Evolutionary conservation across 441 rosid species (phyloP).

Genomic region (Kokia cookei): DNA sequence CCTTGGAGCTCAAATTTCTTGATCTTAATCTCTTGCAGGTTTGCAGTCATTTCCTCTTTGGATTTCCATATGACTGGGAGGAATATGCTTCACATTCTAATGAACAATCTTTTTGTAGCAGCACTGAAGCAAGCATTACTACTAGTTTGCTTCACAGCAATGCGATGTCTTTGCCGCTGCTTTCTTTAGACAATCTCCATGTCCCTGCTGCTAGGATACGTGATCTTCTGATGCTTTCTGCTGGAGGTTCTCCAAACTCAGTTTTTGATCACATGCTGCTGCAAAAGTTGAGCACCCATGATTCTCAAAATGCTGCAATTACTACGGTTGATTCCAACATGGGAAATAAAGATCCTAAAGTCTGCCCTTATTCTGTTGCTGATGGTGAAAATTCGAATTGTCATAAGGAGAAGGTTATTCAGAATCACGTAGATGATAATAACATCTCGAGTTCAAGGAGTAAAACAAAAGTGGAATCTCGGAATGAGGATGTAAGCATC

Average conservation of each 20-base stretch:
- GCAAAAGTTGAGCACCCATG: constrained; percentile 11
- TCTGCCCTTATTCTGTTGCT: background rate
- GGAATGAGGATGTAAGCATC: background rate
- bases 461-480: background rate
- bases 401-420: constrained; percentile 3
- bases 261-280: constrained; percentile 28
- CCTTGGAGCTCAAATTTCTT: background rate
- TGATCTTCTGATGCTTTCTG: constrained; percentile 28
- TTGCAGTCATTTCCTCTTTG: constrained; percentile 45
- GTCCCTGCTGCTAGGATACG: constrained; percentile 33
- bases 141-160: background rate
- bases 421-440: constrained; percentile 1
- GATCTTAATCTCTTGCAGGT: constrained; percentile 20
- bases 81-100: constrained; percentile 22
- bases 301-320: constrained; percentile 3
- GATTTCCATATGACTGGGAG: constrained; percentile 62
- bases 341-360: background rate
- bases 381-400: constrained; percentile 9
- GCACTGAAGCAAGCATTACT: background rate
- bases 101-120: constrained; percentile 18
- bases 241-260: constrained; percentile 9
- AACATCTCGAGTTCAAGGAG: background rate
- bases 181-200: constrained; percentile 35
- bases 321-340: background rate
- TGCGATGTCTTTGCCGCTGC: background rate